Evolutionary conservation across 78 protist genomes (phyloP), one percentile per base, ranked within the genome.

Genomic region (Parvularia atlantis): DNA sequence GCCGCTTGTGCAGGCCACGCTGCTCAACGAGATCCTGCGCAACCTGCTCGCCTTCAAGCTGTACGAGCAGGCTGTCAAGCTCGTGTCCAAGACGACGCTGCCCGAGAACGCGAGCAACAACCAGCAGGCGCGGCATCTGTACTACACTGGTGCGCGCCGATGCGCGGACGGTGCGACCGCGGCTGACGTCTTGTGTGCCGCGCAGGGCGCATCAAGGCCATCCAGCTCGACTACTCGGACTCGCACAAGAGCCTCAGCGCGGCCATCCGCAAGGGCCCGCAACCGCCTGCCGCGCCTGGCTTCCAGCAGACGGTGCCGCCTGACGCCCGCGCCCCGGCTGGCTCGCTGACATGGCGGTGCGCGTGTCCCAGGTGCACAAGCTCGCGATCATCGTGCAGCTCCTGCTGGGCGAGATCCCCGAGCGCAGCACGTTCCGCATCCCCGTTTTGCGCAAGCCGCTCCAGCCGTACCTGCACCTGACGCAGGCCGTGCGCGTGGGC

Each of bases 201-300:
- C 44, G 30, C 73, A 68, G 91, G 95, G 53, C 79, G 91, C 57
- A 90, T 90, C 77, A 77, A 81, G 65, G 89, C 92, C 0, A 75
- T 91, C 39, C 95, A 82, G 74, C 82, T 95, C 24, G 90, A 92
- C 13, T 95, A 95, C 88, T 7, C 86, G 28, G 94, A 83, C 46
- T 79, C 96, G 1, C 35, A 69, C 36, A 35, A 64, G 16, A 71
- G 66, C 44, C 80, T 93, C 2, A 69, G 31, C 39, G 87, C 78
- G 71, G 97, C 98, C 6, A 35, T 80, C 31, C 76, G 96, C 53
- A 93, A 93, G 75, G 96, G 97, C 9, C 98, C 98, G n/a, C 91
- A 85, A 75, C 46, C 58, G 26, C 46, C 4, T 4, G 13, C 81
- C 54, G 96, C 95, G 26, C 16, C 63, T 16, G 98, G 98, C 26